A percentile compares a stretch with the other conserved stretches of the same genome.
Conservation (phyloP, 1,284 basidiomycete genomes). For the Porodaedalea pini region DNA sequence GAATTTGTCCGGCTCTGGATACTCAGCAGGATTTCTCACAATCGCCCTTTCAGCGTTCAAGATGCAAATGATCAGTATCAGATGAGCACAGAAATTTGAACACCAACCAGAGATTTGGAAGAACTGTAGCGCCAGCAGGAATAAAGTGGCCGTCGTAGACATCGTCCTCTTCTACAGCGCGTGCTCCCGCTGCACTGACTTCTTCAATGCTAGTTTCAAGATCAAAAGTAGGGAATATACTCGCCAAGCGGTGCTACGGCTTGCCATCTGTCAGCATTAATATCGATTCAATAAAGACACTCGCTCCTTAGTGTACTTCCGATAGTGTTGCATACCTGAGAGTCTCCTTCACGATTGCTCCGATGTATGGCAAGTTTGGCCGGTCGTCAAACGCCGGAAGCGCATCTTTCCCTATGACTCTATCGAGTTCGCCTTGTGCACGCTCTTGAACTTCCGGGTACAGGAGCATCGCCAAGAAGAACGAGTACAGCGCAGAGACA, state of each 20-base stretch:
- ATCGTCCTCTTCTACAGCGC: slow-evolving; percentile 20
- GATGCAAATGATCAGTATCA: too few relatives aligned
- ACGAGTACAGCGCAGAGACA: slow-evolving; percentile 14
- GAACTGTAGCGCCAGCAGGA: slow-evolving; percentile 19
- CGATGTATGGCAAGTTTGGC: slow-evolving; percentile 24
- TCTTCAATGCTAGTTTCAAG: neutral
- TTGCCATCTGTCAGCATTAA: slow-evolving; percentile 22
- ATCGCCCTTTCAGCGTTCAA: slow-evolving; percentile 7
- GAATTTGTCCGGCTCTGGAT: slow-evolving; percentile 14
- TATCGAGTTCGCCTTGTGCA: slow-evolving; percentile 23
- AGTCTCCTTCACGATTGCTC: slow-evolving; percentile 22
- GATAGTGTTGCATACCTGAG: slow-evolving; percentile 14
- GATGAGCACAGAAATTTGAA: too few relatives aligned
- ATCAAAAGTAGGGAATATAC: neutral
- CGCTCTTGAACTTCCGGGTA: slow-evolving; percentile 19
- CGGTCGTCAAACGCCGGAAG: slow-evolving; percentile 23
- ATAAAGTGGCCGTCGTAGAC: slow-evolving; percentile 22
- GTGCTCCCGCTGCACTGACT: slow-evolving; percentile 18
- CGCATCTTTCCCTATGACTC: slow-evolving; percentile 24
- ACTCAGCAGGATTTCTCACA: slow-evolving; percentile 6
- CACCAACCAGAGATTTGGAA: slow-evolving; percentile 23
- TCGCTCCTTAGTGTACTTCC: too few relatives aligned
- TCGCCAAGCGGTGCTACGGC: slow-evolving; percentile 11
- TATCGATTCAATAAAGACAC: too few relatives aligned
- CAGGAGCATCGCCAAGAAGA: slow-evolving; percentile 21